Evolutionary conservation across 768 basidiomycete genomes (phyloP).

Genomic region (Steccherinum ochraceum): DNA sequence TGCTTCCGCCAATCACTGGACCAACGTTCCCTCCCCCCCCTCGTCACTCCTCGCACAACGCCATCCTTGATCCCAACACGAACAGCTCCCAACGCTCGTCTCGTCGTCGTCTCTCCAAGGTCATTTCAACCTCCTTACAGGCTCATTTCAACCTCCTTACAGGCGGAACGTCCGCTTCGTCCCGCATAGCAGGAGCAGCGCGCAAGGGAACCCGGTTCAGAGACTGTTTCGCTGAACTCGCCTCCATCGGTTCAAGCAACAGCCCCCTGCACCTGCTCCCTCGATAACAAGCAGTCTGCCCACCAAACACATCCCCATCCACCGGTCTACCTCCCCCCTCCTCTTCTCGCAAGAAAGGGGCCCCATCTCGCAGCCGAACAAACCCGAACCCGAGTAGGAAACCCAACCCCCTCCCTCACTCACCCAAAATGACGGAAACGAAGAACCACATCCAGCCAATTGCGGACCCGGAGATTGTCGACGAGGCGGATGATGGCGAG

Average conservation of each 20-base stretch:
- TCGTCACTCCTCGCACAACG: neutral
- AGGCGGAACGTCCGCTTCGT: too few relatives aligned
- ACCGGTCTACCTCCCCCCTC: too few relatives aligned
- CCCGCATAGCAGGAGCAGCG: too few relatives aligned
- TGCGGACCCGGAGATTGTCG: slow-evolving; percentile 8
- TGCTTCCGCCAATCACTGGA: neutral
- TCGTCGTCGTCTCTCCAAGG: too few relatives aligned
- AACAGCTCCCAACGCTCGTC: too few relatives aligned
- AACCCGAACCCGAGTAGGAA: neutral
- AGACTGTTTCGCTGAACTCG: too few relatives aligned
- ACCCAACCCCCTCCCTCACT: neutral
- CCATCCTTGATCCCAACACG: neutral
- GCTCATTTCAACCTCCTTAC: too few relatives aligned
- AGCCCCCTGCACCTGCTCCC: neutral
- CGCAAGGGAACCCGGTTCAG: too few relatives aligned
- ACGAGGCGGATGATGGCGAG: slow-evolving; percentile 15
- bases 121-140: too few relatives aligned
- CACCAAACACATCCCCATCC: too few relatives aligned
- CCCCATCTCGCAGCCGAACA: neutral
- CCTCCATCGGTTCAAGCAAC: too few relatives aligned
- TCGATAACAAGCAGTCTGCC: too few relatives aligned
- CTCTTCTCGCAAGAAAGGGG: neutral
- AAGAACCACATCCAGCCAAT: slow-evolving; percentile 8
- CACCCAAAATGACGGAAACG: neutral
- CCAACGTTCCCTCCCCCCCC: neutral